phyloP scores from a whole-genome alignment of 2,329 filamentous ascomycete species.

The Hymenoscyphus albidus region DNA sequence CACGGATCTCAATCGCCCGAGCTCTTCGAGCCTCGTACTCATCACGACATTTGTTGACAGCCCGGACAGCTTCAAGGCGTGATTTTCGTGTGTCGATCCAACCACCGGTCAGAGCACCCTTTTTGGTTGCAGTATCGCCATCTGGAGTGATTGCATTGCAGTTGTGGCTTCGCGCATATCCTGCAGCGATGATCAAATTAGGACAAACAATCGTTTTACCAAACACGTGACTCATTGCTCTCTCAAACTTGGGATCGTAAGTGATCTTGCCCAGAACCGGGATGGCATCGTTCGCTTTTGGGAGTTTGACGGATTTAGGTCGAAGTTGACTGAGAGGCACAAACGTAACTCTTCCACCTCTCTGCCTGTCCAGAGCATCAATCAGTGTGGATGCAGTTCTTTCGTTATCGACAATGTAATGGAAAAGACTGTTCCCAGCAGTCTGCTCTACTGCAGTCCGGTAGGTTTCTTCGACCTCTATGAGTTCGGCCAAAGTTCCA shows the following conservation, averaged over 20 bases:
- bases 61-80: constrained; percentile 77
- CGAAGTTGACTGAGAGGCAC: constrained; percentile 85
- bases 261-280: constrained; percentile 81
- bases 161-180: constrained; percentile 88
- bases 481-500: constrained; percentile 88
- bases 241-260: constrained; percentile 73
- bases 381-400: constrained; percentile 80
- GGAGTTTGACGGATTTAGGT: constrained; percentile 68
- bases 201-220: constrained; percentile 93
- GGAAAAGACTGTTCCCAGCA: constrained; percentile 87
- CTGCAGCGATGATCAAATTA: constrained; percentile 78
- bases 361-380: constrained; percentile 72
- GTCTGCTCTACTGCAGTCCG: constrained; percentile 88
- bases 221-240: constrained; percentile 91
- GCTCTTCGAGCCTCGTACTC: constrained; percentile 66
- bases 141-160: constrained; percentile 92
- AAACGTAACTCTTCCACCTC: constrained; percentile 85
- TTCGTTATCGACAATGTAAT: constrained; percentile 92
- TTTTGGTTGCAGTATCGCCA: constrained; percentile 91
- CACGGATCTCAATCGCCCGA: constrained; percentile 62
- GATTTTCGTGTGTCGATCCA: constrained; percentile 85
- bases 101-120: constrained; percentile 91
- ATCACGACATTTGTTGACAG: constrained; percentile 69
- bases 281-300: constrained; percentile 80
- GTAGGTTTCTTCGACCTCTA: constrained; percentile 80